Percentiles rank a stretch among this genome's conserved stretches.
Evolutionary conservation across 2,329 filamentous ascomycete species (phyloP).

Genomic region (Penicillium sp.): DNA sequence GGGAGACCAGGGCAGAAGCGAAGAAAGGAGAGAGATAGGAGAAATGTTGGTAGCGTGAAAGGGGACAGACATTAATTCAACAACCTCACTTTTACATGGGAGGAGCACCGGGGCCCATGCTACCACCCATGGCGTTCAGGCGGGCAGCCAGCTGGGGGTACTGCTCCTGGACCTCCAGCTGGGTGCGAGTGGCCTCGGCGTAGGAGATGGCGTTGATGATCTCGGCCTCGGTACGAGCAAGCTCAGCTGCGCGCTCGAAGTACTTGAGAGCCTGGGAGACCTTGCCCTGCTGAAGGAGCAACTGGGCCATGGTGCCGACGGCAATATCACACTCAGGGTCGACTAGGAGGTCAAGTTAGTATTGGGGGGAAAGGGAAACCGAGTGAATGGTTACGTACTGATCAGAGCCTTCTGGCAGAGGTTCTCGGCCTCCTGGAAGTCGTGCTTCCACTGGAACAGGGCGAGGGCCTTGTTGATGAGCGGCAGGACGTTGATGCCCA

Average conservation of each 20-base stretch:
- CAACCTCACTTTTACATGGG: slow-evolving; percentile 29
- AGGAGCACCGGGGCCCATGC: slow-evolving; percentile 36
- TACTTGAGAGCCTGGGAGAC: slow-evolving; percentile 93
- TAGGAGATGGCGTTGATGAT: slow-evolving; percentile 96
- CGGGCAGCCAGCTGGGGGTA: slow-evolving; percentile 77
- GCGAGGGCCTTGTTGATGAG: slow-evolving; percentile 98
- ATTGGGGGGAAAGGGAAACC: neutral
- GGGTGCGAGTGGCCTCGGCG: slow-evolving; percentile 92
- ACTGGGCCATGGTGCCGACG: slow-evolving; percentile 96
- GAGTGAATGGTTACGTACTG: slow-evolving; percentile 61
- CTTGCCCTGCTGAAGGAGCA: slow-evolving; percentile 96
- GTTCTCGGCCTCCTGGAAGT: slow-evolving; percentile 91
- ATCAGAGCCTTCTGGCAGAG: slow-evolving; percentile 96
- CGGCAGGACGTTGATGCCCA: slow-evolving; percentile 95
- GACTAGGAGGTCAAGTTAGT: slow-evolving; percentile 56
- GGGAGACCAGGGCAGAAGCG: slow-evolving; percentile 15
- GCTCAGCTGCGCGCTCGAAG: slow-evolving; percentile 93
- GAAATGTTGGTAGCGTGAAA: slow-evolving; percentile 3
- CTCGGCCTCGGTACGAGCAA: slow-evolving; percentile 91
- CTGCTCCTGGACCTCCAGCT: slow-evolving; percentile 87
- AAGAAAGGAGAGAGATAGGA: slow-evolving; percentile 16
- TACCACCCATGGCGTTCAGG: slow-evolving; percentile 60
- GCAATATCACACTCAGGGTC: slow-evolving; percentile 99
- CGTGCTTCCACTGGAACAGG: slow-evolving; percentile 97
- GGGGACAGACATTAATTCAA: neutral